phyloP scores from a whole-genome alignment of 768 basidiomycete species.

The Tricholoma terreum region DNA sequence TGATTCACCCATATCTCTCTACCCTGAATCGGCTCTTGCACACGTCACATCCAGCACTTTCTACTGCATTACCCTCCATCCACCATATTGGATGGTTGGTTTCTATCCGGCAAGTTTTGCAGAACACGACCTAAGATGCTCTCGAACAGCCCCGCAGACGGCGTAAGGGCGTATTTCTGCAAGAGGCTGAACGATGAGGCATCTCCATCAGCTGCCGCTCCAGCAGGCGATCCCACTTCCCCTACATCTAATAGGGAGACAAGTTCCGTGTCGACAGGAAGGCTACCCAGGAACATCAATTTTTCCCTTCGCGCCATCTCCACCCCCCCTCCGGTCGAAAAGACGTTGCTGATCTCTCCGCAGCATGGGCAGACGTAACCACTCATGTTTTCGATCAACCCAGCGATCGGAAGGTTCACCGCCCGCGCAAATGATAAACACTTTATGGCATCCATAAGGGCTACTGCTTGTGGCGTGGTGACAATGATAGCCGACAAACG shows the following conservation, averaged over 20 bases:
- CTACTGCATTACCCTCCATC: not conserved
- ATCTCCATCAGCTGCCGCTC: slow-evolving; percentile 34
- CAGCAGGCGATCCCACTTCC: slow-evolving; percentile 22
- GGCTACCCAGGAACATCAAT: slow-evolving; percentile 75
- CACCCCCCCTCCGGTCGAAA: slow-evolving; percentile 90
- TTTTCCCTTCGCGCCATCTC: slow-evolving; percentile 79
- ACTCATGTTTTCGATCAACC: slow-evolving; percentile 97
- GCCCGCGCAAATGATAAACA: slow-evolving; percentile 93
- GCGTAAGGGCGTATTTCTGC: slow-evolving; percentile 60
- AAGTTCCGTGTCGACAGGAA: slow-evolving; percentile 92
- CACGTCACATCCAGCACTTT: not conserved
- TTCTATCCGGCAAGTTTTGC: not conserved
- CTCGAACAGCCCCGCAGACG: slow-evolving; percentile 67
- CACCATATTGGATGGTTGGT: not conserved
- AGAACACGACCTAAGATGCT: slow-evolving; percentile 42
- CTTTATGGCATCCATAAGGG: slow-evolving; percentile 92
- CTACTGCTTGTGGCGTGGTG: slow-evolving; percentile 96
- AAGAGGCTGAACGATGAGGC: slow-evolving; percentile 34
- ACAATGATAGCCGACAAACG: slow-evolving; percentile 85
- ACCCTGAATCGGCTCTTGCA: not conserved
- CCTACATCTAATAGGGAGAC: slow-evolving; percentile 81
- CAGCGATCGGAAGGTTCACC: slow-evolving; percentile 82
- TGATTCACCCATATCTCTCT: not conserved
- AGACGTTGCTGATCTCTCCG: slow-evolving; percentile 91
- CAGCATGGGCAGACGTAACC: slow-evolving; percentile 98